Evolutionary conservation across 768 basidiomycete genomes (phyloP), one percentile per base, ranked within the genome.

Genomic region (Boletellus ananas): DNA sequence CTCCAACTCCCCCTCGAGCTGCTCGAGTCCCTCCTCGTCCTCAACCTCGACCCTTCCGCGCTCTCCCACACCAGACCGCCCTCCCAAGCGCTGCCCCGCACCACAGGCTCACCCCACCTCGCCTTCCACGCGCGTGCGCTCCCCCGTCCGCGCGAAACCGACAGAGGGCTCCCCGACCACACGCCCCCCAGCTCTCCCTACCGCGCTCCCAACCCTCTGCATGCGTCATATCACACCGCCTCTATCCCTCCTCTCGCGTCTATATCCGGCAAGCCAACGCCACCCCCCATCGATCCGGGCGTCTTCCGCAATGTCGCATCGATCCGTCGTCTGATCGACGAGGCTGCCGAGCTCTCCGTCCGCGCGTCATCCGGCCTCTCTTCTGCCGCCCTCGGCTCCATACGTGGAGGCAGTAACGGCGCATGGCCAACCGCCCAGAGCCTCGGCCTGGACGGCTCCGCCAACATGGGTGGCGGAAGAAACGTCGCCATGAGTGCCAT

Each of bases 261-360:
- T 1, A 77, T 77, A 42, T 77, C 83, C 4, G 83, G 83, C 4
- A 86, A 83, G 52, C 79, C 86, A 3, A 79, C 82, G 0, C 92
- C 92, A 0, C 90, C 90, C 0, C 92, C 90, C 12, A 90, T 94
- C 45, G 92, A 94, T 60, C 90, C 90, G 1, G 90, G 89, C 35
- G 89, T 91, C 1, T 91, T 94, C 57, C 81, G 83, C 18, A 85
- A 79, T 42, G 84, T 93, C 20, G 74, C 80, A 0, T 72, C 78
- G 23, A 90, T 94, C 47, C 81, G 92, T 18, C 73, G 82, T 45
- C 80, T 93, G 34, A 90, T 94, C 54, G 92, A 94, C 62, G 91
- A 92, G 62, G 92, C 92, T 1, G 81, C 91, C 2, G 92, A 93
- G 62, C 75, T 94, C 7, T 90, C 87, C 12, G 86, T 94, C 5